Evolutionary conservation across 257 asterid species (phyloP).

Genomic region (Jasminum sambac): DNA sequence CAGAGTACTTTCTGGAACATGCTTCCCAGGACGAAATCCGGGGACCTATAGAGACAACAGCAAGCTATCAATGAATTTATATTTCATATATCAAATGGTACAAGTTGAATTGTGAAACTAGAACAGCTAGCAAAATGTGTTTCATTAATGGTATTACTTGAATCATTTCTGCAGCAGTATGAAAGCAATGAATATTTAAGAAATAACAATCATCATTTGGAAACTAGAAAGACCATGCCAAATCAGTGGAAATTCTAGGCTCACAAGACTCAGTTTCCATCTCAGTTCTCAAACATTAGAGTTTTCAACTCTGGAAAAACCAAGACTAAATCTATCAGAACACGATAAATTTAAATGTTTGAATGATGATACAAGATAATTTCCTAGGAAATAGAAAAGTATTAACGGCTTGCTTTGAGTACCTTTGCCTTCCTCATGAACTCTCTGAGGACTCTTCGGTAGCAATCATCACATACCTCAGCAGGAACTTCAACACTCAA

Average conservation of each 20-base stretch:
- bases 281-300: not conserved
- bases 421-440: slow-evolving; percentile 74
- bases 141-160: not conserved
- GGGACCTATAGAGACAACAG: slow-evolving; percentile 61
- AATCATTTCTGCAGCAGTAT: not conserved
- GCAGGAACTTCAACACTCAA: slow-evolving; percentile 89
- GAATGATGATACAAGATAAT: too few relatives aligned
- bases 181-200: not conserved
- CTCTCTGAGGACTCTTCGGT: slow-evolving; percentile 62
- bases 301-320: not conserved
- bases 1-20: slow-evolving; percentile 80
- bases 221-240: not conserved
- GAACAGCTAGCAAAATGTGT: not conserved
- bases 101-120: not conserved
- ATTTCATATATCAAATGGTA: not conserved
- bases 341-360: slow-evolving; percentile 4
- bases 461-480: slow-evolving; percentile 77
- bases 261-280: slow-evolving; percentile 5
- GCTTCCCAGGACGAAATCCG: slow-evolving; percentile 97
- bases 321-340: not conserved
- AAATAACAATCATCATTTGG: not conserved
- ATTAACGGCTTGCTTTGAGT: not conserved
- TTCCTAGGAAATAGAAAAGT: too few relatives aligned
- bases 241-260: too few relatives aligned
- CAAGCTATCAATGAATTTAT: slow-evolving; percentile 12